These are phyloP conservation scores for Puccinia polysora DNA, from an alignment of 1,284 basidiomycete genomes.

Conservation along the genomic window DNA sequence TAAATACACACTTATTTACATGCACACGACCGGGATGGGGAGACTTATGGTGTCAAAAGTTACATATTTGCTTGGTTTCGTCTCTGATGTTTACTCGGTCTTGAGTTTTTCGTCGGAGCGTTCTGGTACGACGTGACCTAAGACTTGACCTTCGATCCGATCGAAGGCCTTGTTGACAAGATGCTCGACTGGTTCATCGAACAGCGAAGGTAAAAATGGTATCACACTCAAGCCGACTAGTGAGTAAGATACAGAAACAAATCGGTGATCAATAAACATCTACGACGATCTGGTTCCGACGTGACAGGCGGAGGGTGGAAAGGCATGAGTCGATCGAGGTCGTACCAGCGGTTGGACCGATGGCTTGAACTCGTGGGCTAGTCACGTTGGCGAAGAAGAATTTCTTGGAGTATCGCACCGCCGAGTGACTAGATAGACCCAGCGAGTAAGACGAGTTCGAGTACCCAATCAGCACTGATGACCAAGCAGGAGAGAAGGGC, in stretches of 20 bases:
- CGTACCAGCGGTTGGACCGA: constrained; percentile 49
- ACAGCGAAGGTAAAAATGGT: constrained; percentile 50
- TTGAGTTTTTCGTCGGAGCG: constrained; percentile 5
- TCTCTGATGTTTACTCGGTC: not conserved
- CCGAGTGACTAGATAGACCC: constrained; percentile 4
- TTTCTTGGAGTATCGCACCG: constrained; percentile 51
- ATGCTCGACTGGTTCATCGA: constrained; percentile 52
- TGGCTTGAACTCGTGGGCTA: constrained; percentile 46
- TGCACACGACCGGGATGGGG: no score
- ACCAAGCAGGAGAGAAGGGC: no score
- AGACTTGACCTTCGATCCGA: constrained; percentile 46
- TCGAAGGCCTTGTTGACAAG: constrained; percentile 51
- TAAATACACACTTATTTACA: no score
- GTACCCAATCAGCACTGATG: not conserved
- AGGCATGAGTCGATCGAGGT: no score
- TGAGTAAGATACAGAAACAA: not conserved
- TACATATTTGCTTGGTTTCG: no score
- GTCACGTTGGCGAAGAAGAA: constrained; percentile 50
- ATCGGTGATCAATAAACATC: no score
- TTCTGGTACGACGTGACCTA: constrained; percentile 10
- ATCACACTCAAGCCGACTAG: constrained; percentile 50
- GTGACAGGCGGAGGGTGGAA: no score
- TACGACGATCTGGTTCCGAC: no score
- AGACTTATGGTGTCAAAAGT: no score
- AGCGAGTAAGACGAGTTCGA: no score